These are phyloP conservation scores for Maudiozyma turicensis DNA, from an alignment of 805 yeast species.

Conservation along the genomic window DNA sequence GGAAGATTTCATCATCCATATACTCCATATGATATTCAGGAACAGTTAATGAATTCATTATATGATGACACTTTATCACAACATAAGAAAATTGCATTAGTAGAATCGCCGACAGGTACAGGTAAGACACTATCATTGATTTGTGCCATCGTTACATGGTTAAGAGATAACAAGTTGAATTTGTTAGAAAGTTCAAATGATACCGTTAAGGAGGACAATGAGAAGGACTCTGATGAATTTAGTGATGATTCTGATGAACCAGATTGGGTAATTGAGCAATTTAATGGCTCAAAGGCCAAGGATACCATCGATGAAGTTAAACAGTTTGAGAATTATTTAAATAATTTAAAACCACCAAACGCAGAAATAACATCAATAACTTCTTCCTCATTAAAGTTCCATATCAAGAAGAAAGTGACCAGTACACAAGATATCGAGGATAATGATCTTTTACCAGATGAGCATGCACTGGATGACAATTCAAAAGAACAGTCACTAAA, in stretches of 20 bases:
- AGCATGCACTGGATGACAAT: background rate
- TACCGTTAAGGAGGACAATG: background rate
- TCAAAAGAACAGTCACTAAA: background rate
- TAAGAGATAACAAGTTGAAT: constrained; percentile 41
- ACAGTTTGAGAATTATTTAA: constrained; percentile 31
- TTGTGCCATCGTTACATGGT: constrained; percentile 80
- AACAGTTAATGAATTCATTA: constrained; percentile 65
- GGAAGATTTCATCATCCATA: constrained; percentile 59
- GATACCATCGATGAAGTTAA: constrained; percentile 8
- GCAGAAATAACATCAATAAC: background rate
- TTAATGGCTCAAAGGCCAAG: constrained; percentile 19
- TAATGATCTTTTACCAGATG: constrained; percentile 1
- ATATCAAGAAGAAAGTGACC: background rate
- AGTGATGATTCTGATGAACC: constrained; percentile 49
- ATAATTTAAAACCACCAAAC: constrained; percentile 6
- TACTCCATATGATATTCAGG: constrained; percentile 69
- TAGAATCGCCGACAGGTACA: constrained; percentile 92
- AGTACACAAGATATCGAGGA: background rate
- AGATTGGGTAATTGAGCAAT: constrained; percentile 50
- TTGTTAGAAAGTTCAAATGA: background rate
- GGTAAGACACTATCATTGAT: constrained; percentile 86
- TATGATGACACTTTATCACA: constrained; percentile 41
- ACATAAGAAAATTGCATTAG: constrained; percentile 58
- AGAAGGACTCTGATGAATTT: constrained; percentile 39
- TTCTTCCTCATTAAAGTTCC: background rate